Base-by-base conservation (phyloP, 805 yeast species). In the Alloascoidea africana region DNA sequence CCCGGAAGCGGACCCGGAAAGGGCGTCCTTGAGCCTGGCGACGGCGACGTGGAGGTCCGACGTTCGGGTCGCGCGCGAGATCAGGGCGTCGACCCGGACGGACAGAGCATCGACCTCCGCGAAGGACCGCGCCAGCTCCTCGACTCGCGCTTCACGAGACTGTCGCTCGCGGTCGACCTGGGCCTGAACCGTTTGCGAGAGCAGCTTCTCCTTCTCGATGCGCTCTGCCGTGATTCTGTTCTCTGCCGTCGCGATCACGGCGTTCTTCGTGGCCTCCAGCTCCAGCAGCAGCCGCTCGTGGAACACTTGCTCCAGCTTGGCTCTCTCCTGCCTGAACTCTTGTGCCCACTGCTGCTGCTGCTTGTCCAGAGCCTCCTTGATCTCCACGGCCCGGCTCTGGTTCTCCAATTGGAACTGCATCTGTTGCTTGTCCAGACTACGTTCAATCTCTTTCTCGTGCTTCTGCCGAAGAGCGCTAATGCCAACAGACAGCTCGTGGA, bases 151-250 rank as follows among this genome's bases (percentile, higher is more conserved):
- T 48, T 86, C 70, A 52, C 91, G 76, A 17, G 86, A 84, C 44
- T 76, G 66, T 59, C 97, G 76, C 64, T 81, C 94, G 8, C 54
- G 44, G 44, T 79, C 87, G 38, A 87, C 68, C 41, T 68, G 68
- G 39, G 70, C 66, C 34, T 66, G 53, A 36, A 85, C 63, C 40
- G 71, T 62, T 38, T 65, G 60, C 43, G 76, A 70, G 53, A 82
- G 74, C 50, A 73, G 75, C 46, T 76, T 69, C 41, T 84, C 73
- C 47, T 80, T 78, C 46, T 74, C 76, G 36, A 76, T 61, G 49
- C 83, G 71, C 40, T 77, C 72, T 52, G 79, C 64, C 5, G 75
- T 62, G 18, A 84, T 68, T 39, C 76, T 75, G 57, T 84, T 86
- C 41, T 76, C 75, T 15, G 86, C 87, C 44, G 83, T 81, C 35